Conservation (phyloP, 768 basidiomycete genomes). For the Arthromyces matolae region DNA sequence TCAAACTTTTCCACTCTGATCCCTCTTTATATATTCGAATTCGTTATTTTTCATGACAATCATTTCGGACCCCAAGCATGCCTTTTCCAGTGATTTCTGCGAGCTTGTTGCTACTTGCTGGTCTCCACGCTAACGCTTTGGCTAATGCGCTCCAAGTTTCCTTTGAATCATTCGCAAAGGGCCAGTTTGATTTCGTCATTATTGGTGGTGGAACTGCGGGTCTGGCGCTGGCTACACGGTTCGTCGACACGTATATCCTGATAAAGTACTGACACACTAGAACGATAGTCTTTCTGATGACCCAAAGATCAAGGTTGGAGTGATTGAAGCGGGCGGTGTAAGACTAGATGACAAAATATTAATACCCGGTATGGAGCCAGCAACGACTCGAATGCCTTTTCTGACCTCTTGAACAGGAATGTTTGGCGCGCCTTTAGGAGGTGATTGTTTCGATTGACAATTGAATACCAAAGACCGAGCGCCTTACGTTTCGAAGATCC, state of each 20-base stretch:
- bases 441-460: constrained; percentile 1
- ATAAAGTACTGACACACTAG: neutral
- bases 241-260: neutral
- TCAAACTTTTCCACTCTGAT: too few relatives aligned
- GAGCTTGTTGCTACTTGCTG: too few relatives aligned
- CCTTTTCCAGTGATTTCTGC: too few relatives aligned
- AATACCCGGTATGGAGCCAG: constrained; percentile 18
- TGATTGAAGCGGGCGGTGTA: constrained; percentile 32
- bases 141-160: neutral
- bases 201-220: constrained; percentile 24
- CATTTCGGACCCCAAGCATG: too few relatives aligned
- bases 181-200: constrained; percentile 22
- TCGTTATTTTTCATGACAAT: too few relatives aligned
- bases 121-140: too few relatives aligned
- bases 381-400: neutral
- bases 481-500: constrained; percentile 11
- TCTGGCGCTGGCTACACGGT: constrained; percentile 19
- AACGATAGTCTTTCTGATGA: constrained; percentile 34
- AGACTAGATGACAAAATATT: constrained; percentile 14
- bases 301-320: constrained; percentile 28
- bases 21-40: too few relatives aligned
- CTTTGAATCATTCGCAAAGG: neutral
- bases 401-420: neutral
- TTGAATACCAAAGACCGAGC: neutral
- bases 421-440: constrained; percentile 3